Evolutionary conservation across 1,284 basidiomycete genomes (phyloP).

Genomic region (Malassezia sympodialis): DNA sequence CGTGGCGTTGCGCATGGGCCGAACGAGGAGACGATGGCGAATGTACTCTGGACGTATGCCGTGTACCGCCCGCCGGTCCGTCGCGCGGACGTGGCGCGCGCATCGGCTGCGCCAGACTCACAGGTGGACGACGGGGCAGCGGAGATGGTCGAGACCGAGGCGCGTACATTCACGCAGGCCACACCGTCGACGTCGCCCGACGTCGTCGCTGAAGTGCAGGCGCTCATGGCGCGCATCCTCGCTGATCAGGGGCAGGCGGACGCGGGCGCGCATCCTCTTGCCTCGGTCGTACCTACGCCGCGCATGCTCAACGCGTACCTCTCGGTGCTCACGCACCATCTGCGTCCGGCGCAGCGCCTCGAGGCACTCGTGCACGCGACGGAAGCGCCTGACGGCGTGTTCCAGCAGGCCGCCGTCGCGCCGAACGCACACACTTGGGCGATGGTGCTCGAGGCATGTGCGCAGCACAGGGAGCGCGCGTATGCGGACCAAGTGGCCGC

Average conservation of each 20-base stretch:
- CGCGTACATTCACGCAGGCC: slow-evolving; percentile 52
- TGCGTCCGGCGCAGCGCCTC: slow-evolving; percentile 52
- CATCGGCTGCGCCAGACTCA: neutral
- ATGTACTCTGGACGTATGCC: slow-evolving; percentile 79
- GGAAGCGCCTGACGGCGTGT: slow-evolving; percentile 17
- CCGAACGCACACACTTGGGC: slow-evolving; percentile 30
- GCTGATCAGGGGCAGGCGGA: slow-evolving; percentile 49
- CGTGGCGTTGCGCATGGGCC: slow-evolving; percentile 47
- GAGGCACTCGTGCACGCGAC: slow-evolving; percentile 11
- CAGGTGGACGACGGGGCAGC: neutral
- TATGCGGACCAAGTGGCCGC: slow-evolving; percentile 4
- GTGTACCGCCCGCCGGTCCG: slow-evolving; percentile 57
- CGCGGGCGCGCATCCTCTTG: slow-evolving; percentile 52
- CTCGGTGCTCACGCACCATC: slow-evolving; percentile 56
- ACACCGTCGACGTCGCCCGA: slow-evolving; percentile 64
- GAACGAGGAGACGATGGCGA: slow-evolving; percentile 65
- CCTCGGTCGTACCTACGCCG: slow-evolving; percentile 56
- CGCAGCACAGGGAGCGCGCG: neutral
- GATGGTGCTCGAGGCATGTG: slow-evolving; percentile 23
- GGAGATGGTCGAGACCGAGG: neutral
- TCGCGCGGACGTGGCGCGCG: neutral
- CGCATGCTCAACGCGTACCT: slow-evolving; percentile 72
- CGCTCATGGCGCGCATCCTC: slow-evolving; percentile 63
- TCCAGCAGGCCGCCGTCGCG: slow-evolving; percentile 18
- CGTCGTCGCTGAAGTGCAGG: slow-evolving; percentile 61